Conservation (phyloP, 371 early-diverging fungal species). For the Caulochytrium protostelioides region DNA sequence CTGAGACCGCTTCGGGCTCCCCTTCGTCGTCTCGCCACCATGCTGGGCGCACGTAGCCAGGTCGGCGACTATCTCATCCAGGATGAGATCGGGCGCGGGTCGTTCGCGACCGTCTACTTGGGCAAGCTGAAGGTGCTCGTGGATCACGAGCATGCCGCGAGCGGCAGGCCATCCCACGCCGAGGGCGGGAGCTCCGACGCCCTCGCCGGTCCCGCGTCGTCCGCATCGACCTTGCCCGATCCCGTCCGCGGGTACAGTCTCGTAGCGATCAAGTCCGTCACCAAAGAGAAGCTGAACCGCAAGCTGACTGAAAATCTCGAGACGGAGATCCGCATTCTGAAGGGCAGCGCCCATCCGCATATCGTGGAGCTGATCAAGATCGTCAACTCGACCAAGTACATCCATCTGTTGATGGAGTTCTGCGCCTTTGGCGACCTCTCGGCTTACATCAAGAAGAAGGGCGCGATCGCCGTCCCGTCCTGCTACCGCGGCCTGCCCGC, state of each 20-base stretch:
- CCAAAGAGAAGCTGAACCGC: constrained; percentile 56
- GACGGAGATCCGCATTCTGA: constrained; percentile 74
- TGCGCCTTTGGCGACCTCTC: constrained; percentile 81
- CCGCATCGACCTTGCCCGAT: no score
- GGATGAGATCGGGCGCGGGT: constrained; percentile 70
- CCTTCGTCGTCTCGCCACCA: no score
- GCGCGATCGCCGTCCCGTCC: constrained; percentile 13
- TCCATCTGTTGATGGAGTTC: constrained; percentile 84
- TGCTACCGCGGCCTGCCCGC: constrained; percentile 8
- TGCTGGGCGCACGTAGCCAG: no score
- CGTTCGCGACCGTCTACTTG: constrained; percentile 83
- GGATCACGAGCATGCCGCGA: background rate
- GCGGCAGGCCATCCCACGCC: background rate
- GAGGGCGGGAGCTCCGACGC: no score
- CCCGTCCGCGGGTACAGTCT: constrained; percentile 1
- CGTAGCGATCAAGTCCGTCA: constrained; percentile 78
- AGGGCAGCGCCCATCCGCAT: constrained; percentile 53
- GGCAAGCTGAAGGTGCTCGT: no score
- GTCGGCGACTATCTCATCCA: constrained; percentile 44
- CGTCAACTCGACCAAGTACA: constrained; percentile 59
- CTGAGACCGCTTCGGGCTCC: no score
- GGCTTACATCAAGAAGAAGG: constrained; percentile 53
- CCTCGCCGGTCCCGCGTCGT: no score
- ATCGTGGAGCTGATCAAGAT: constrained; percentile 55
- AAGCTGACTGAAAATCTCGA: constrained; percentile 76